Percentiles rank a stretch among this genome's conserved stretches.
These are phyloP conservation scores for Lecanoromycetidae sp. DNA, from an alignment of 2,329 filamentous ascomycete species.

Conservation along the genomic window DNA sequence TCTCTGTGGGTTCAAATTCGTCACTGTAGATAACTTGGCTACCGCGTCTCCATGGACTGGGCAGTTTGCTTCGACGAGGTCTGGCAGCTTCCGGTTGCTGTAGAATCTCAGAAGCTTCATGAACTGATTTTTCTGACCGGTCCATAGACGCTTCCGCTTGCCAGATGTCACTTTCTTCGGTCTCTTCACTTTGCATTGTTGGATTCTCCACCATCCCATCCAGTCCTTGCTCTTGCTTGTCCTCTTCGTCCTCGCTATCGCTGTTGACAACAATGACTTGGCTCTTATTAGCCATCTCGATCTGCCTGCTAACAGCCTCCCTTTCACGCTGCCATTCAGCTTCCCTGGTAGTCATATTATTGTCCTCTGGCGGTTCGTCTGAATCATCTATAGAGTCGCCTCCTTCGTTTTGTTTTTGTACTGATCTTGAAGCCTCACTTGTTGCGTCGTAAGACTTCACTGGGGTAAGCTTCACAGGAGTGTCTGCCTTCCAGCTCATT, in stretches of 20 bases:
- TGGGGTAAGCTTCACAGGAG: conserved; percentile 3
- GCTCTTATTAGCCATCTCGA: conserved; percentile 31
- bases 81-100: conserved; percentile 10
- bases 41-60: conserved; percentile 18
- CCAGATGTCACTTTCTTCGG: conserved; percentile 36
- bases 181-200: conserved; percentile 19
- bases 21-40: conserved; percentile 7
- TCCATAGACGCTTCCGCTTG: conserved; percentile 24
- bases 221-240: conserved; percentile 2
- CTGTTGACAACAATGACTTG: conserved; percentile 32
- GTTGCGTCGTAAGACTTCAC: no score
- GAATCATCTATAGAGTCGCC: neutral
- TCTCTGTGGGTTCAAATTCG: conserved; percentile 4
- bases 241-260: conserved; percentile 17
- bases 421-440: no score
- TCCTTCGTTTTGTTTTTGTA: no score
- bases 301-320: conserved; percentile 33
- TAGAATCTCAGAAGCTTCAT: neutral
- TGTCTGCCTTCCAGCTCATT: conserved; percentile 17
- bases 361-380: neutral
- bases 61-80: conserved; percentile 17
- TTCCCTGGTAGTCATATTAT: conserved; percentile 13
- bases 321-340: conserved; percentile 34
- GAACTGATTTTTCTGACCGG: neutral
- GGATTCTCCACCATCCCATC: no score